These are phyloP conservation scores for Claviceps capensis DNA, from an alignment of 2,329 filamentous ascomycete genomes.

Conservation along the genomic window DNA sequence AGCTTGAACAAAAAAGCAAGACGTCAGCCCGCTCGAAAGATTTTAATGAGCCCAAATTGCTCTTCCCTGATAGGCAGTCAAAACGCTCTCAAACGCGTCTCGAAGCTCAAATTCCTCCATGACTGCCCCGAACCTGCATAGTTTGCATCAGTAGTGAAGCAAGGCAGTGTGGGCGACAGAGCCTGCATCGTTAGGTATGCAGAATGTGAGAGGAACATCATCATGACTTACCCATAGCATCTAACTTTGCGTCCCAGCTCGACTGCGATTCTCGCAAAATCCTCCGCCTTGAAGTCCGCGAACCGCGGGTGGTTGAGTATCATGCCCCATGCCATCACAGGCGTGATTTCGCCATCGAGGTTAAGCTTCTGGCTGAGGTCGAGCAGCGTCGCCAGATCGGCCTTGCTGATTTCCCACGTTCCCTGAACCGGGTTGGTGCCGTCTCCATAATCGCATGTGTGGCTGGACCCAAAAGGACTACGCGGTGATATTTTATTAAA, in stretches of 20 bases:
- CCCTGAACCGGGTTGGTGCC: conserved; percentile 38
- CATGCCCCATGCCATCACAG: conserved; percentile 87
- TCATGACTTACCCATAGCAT: conserved; percentile 68
- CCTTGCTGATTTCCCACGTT: conserved; percentile 67
- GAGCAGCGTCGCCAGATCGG: conserved; percentile 66
- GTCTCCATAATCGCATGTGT: conserved; percentile 20
- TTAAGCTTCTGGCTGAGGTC: conserved; percentile 73
- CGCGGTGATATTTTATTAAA: conserved; percentile 35
- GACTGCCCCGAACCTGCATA: conserved; percentile 44
- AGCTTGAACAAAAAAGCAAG: neutral
- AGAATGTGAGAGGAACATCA: neutral
- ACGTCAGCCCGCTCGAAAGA: neutral
- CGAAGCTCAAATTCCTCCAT: conserved; percentile 56
- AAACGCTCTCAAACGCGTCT: conserved; percentile 61
- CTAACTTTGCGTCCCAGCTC: conserved; percentile 69
- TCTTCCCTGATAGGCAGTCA: conserved; percentile 10
- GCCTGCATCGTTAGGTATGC: neutral
- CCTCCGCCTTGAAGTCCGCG: conserved; percentile 47
- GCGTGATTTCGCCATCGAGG: conserved; percentile 81
- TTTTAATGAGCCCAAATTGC: conserved; percentile 8
- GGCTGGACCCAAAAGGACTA: conserved; percentile 37
- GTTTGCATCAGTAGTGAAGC: neutral
- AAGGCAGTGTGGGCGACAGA: neutral
- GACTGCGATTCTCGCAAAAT: conserved; percentile 59
- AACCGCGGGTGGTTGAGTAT: conserved; percentile 61